Conservation (phyloP, 441 rosid species). For the Syzygium malaccense region DNA sequence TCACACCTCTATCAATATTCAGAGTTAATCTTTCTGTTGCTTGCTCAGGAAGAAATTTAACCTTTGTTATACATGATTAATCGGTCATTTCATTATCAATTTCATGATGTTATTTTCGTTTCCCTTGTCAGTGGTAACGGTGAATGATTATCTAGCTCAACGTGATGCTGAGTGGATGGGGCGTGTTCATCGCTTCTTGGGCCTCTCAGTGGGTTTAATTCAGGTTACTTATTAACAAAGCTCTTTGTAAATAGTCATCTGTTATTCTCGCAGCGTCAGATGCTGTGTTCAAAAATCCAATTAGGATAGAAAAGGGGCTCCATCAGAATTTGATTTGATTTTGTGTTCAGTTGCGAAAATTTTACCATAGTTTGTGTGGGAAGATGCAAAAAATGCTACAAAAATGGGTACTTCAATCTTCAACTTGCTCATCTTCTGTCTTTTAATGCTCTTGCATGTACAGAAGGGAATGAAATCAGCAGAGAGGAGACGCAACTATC, state of each 20-base stretch:
- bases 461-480: slow-evolving; percentile 81
- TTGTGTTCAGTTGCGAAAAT: not conserved
- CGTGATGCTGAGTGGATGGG: slow-evolving; percentile 99
- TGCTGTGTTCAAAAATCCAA: not conserved
- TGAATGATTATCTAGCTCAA: slow-evolving; percentile 92
- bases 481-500: slow-evolving; percentile 78
- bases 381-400: not conserved
- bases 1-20: not conserved
- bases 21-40: not conserved
- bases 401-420: not conserved
- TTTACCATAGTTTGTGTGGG: not conserved
- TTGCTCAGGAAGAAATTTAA: not conserved
- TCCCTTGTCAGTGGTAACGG: slow-evolving; percentile 72
- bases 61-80: not conserved
- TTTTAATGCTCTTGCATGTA: slow-evolving; percentile 12
- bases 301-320: not conserved
- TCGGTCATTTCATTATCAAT: not conserved
- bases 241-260: not conserved
- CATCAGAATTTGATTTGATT: not conserved
- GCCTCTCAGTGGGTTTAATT: slow-evolving; percentile 95
- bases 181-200: slow-evolving; percentile 86
- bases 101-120: not conserved
- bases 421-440: not conserved
- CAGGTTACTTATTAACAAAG: slow-evolving; percentile 38
- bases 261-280: not conserved